These are phyloP conservation scores for Suillus ampliporus DNA, from an alignment of 768 basidiomycete genomes.

Conservation along the genomic window DNA sequence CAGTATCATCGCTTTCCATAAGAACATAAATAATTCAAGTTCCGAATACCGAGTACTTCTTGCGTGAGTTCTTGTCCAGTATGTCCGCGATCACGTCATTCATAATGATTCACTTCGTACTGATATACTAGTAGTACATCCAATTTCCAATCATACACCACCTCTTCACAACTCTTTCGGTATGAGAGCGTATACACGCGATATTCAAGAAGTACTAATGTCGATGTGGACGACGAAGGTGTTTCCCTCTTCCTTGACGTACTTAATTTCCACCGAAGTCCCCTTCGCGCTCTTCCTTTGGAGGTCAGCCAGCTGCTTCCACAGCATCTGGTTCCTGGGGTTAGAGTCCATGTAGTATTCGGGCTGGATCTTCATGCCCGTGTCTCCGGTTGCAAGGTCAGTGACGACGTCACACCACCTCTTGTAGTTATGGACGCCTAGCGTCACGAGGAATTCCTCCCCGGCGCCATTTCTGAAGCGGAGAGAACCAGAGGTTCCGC, in stretches of 20 bases:
- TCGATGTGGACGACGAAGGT: background rate
- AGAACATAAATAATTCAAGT: no score
- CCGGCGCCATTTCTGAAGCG: conserved; percentile 36
- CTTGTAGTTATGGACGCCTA: conserved; percentile 47
- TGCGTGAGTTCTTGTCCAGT: background rate
- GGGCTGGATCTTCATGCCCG: conserved; percentile 31
- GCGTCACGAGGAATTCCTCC: conserved; percentile 38
- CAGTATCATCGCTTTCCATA: no score
- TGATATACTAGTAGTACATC: background rate
- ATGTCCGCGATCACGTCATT: background rate
- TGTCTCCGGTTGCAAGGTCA: conserved; percentile 30
- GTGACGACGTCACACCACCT: conserved; percentile 46
- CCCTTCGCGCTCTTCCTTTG: background rate
- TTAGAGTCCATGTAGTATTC: conserved; percentile 33
- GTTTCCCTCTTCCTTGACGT: background rate
- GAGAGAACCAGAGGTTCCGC: conserved; percentile 46
- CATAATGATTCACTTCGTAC: background rate
- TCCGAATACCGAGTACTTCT: no score
- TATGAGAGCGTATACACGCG: background rate
- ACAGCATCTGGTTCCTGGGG: background rate
- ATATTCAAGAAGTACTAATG: background rate
- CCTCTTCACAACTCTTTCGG: background rate
- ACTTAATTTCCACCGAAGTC: background rate
- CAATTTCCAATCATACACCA: background rate
- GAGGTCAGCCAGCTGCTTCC: background rate